Evolutionary conservation across 129 eudicot species (phyloP).

Genomic region (Escallonia herrerae): DNA sequence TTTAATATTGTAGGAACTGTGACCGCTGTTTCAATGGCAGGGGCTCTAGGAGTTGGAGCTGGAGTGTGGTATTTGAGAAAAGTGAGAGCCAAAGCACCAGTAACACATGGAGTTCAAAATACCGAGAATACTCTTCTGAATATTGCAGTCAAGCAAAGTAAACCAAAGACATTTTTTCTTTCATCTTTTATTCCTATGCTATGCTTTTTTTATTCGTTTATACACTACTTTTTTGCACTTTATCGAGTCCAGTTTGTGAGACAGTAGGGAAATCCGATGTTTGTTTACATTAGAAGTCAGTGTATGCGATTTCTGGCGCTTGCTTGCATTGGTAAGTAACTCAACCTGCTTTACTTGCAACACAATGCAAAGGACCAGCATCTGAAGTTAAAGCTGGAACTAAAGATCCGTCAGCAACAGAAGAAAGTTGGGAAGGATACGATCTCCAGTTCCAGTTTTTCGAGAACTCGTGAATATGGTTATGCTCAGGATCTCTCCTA

Average conservation of each 20-base stretch:
- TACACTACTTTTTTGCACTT: neutral
- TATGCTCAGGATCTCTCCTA: too few species aligned
- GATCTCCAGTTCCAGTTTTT: too few species aligned
- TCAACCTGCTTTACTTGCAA: too few species aligned
- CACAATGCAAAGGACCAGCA: too few species aligned
- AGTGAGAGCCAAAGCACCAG: slow-evolving; percentile 76
- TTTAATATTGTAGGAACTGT: slow-evolving; percentile 46
- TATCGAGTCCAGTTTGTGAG: neutral
- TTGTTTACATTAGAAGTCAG: too few species aligned
- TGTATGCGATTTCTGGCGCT: too few species aligned
- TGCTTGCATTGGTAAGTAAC: too few species aligned
- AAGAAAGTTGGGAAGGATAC: too few species aligned
- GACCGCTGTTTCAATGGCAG: slow-evolving; percentile 73
- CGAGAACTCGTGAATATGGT: too few species aligned
- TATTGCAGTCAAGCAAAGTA: neutral
- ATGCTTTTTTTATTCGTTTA: neutral
- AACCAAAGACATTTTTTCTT: neutral
- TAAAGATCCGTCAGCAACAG: too few species aligned
- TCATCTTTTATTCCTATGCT: neutral
- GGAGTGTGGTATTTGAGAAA: slow-evolving; percentile 81
- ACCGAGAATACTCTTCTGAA: slow-evolving; percentile 77
- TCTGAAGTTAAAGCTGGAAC: too few species aligned
- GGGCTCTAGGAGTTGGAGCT: slow-evolving; percentile 74
- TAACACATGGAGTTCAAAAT: slow-evolving; percentile 88
- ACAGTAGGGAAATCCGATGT: too few species aligned